These are phyloP conservation scores for Streptanthus diversifolius DNA, from an alignment of 345 rosid species.

Conservation along the genomic window DNA sequence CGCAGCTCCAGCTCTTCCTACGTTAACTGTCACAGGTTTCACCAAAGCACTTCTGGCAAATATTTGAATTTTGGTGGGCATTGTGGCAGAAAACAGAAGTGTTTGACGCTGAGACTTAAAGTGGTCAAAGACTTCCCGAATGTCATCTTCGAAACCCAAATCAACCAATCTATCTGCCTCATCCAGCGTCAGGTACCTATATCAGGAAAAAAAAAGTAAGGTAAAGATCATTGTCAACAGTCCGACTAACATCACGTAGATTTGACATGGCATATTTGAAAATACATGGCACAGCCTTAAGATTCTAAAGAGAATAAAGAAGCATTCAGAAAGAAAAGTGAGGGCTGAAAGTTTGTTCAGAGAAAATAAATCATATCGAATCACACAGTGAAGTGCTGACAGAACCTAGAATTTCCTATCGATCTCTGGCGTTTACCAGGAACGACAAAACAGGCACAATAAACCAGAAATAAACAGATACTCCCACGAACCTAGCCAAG, in stretches of 20 bases:
- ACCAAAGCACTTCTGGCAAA: constrained; percentile 89
- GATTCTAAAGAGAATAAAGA: neutral
- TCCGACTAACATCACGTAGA: neutral
- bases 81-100: constrained; percentile 86
- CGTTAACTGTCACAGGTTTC: constrained; percentile 80
- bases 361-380: constrained; percentile 2
- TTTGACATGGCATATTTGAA: neutral
- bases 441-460: neutral
- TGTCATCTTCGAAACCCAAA: constrained; percentile 96
- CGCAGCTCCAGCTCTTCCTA: constrained; percentile 97
- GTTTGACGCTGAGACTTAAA: constrained; percentile 93
- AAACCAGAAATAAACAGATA: neutral
- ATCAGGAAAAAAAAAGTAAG: constrained; percentile 24
- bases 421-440: neutral
- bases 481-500: neutral
- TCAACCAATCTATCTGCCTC: constrained; percentile 96
- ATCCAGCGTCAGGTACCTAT: constrained; percentile 84
- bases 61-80: constrained; percentile 92
- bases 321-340: neutral
- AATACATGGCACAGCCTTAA: constrained; percentile 7
- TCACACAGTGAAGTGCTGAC: neutral
- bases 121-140: constrained; percentile 91
- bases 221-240: constrained; percentile 11
- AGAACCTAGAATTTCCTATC: neutral
- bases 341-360: neutral